Evolutionary conservation across 176 grass and related monocot species (phyloP).

Genomic region (Saccharum spontaneum): DNA sequence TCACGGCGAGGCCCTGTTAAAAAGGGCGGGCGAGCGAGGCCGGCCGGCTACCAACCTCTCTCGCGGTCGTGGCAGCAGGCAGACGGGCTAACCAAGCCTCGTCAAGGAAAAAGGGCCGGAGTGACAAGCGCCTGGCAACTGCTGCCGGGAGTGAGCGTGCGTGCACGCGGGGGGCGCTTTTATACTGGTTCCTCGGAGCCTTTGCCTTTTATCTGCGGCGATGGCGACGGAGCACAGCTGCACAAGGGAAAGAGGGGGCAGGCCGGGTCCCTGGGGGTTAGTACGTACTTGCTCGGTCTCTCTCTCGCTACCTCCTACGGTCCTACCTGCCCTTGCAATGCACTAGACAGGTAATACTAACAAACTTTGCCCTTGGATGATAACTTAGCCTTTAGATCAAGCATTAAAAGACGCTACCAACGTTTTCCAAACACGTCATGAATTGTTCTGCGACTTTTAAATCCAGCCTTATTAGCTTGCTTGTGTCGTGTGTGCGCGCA

Average conservation of each 20-base stretch:
- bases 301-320: background rate
- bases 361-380: background rate
- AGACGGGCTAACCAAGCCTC: conserved; percentile 23
- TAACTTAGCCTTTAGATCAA: conserved; percentile 27
- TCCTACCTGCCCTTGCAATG: background rate
- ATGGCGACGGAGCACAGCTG: conserved; percentile 13
- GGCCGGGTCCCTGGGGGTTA: background rate
- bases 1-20: background rate
- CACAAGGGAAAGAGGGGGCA: background rate
- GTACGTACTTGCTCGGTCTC: background rate
- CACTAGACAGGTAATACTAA: conserved; percentile 12
- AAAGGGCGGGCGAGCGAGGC: background rate
- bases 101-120: background rate
- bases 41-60: conserved; percentile 27
- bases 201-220: background rate
- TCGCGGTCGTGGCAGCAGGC: background rate
- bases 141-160: background rate
- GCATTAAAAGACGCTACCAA: background rate
- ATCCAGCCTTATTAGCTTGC: background rate
- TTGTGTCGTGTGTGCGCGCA: background rate
- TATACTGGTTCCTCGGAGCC: conserved; percentile 34
- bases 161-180: background rate
- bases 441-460: background rate
- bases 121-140: conserved; percentile 52
- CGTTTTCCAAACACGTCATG: conserved; percentile 21